Percentiles rank a stretch among this genome's conserved stretches.
Conservation (phyloP, 495 filamentous ascomycete genomes). For the Pseudevernia furfuracea region DNA sequence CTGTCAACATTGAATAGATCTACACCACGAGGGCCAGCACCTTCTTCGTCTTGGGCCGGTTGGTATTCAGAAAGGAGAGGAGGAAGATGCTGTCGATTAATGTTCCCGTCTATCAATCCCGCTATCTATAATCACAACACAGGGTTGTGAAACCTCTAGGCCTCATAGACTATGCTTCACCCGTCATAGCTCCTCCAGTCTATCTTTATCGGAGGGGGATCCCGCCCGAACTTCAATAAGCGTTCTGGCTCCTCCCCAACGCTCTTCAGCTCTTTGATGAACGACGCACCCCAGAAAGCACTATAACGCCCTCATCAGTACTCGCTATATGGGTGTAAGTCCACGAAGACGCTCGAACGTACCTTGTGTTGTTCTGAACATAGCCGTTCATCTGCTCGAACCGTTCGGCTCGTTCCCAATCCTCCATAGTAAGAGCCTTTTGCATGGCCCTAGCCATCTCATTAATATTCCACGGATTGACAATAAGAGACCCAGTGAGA, state of each 20-base stretch:
- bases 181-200: conserved; percentile 23
- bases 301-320: conserved; percentile 36
- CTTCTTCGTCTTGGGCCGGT: neutral
- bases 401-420: conserved; percentile 74
- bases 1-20: conserved; percentile 2
- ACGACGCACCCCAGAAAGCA: conserved; percentile 95
- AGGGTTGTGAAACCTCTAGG: neutral
- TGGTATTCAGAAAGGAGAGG: neutral
- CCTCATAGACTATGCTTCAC: neutral
- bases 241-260: conserved; percentile 33
- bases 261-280: conserved; percentile 74
- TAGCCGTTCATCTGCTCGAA: conserved; percentile 76
- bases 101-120: neutral
- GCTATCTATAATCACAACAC: neutral
- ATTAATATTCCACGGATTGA: conserved; percentile 88
- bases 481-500: conserved; percentile 74
- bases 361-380: conserved; percentile 82
- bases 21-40: neutral
- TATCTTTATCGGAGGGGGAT: conserved; percentile 17
- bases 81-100: neutral
- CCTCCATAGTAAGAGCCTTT: conserved; percentile 73
- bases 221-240: conserved; percentile 17
- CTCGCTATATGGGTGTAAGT: neutral
- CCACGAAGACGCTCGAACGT: conserved; percentile 22
- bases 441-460: conserved; percentile 81